Base-by-base conservation (phyloP, 1,139 yeast species). In the Debaryomyces robertsiae region DNA sequence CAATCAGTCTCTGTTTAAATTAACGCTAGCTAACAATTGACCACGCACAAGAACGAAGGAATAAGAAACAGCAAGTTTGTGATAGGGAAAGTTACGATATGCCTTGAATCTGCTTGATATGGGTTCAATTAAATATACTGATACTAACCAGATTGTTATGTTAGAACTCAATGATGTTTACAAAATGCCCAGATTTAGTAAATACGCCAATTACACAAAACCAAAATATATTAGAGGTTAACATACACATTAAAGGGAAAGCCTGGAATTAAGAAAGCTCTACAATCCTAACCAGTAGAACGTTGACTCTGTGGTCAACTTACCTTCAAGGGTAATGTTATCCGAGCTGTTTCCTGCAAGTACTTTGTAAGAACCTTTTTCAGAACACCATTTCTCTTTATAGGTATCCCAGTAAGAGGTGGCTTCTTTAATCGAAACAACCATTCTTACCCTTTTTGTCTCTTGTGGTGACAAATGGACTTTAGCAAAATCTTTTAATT, bases 401-500 rank as follows among this genome's bases (percentile, higher is more conserved):
- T 66, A 66, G 40, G 68, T 74, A 54, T 79, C 77, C 69, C 76
- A 80, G 67, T 64, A 79, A 0, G 83, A 77, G 6, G 76, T 67
- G 19, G 82, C 76, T 47, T 78, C 78, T 50, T 73, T 75, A 46
- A 71, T 46, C 1, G 71, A 63, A 18, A 76, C 48, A 11, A 49
- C 47, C 23, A 77, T 48, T 3, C 52, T 46, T 19, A 70, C 78
- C 3, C 61, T 52, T 45, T 62, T 60, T 22, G 67, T 47, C 52
- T 72, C 67, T 13, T 76, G 77, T 3, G 78, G 60, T 28, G 59
- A 52, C 43, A 80, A 55, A 25, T 49, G 52, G 13, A 78, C 73
- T 58, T 80, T 79, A 32, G 61, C 70, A 52, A 76, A 80, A 32
- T 74, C 82, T 56, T 75, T 78, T 53, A 80, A 68, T 52, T 81